These are phyloP conservation scores for Cyamopsis tetragonoloba DNA, from an alignment of 306 rosid species.

Conservation along the genomic window DNA sequence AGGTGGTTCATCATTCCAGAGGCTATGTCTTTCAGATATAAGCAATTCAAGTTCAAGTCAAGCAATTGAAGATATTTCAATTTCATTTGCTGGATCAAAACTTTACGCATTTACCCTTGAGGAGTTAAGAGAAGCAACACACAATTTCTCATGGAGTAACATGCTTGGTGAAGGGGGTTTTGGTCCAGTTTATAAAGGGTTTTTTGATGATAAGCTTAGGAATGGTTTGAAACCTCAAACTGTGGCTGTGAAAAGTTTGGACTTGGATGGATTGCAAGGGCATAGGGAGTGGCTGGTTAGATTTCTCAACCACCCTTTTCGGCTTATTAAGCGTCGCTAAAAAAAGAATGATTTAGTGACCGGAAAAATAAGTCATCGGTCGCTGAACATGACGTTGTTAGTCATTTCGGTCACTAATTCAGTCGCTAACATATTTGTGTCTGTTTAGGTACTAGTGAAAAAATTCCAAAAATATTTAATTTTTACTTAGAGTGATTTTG, in stretches of 20 bases:
- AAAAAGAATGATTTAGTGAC: no score
- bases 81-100: conserved; percentile 53
- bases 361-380: no score
- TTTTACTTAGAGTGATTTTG: no score
- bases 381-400: no score
- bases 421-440: no score
- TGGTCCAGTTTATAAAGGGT: conserved; percentile 87
- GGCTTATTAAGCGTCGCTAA: no score
- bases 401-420: no score
- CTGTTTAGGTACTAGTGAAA: no score
- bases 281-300: conserved; percentile 93
- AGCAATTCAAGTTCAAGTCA: conserved; percentile 57
- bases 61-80: conserved; percentile 56
- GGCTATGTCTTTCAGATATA: conserved; percentile 60
- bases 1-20: conserved; percentile 47
- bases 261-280: conserved; percentile 87
- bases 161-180: conserved; percentile 91
- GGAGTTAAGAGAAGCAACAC: conserved; percentile 61
- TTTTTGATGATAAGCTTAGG: conserved; percentile 59
- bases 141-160: conserved; percentile 53
- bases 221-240: conserved; percentile 68
- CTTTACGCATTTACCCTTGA: conserved; percentile 64
- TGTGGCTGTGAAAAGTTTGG: conserved; percentile 75
- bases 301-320: conserved; percentile 15
- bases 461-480: no score